Conservation (phyloP, 495 filamentous ascomycete genomes). For the Aspergillus wentii region DNA sequence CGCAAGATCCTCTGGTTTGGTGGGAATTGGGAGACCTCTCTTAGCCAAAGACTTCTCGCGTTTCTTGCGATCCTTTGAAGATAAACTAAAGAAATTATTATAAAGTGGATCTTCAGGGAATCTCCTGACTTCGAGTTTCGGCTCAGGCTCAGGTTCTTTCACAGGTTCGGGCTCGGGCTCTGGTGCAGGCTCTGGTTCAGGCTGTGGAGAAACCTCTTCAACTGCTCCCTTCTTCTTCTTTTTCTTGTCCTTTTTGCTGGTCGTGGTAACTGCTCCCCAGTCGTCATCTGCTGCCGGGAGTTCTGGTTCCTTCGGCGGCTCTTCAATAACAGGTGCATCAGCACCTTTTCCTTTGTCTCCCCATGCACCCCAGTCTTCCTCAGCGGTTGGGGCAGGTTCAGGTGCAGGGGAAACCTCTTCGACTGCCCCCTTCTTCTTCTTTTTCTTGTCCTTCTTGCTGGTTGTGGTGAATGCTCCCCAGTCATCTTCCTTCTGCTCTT, state of each 20-base stretch:
- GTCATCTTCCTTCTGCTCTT: slow-evolving; percentile 16
- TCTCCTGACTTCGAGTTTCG: slow-evolving; percentile 6
- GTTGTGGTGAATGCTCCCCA: slow-evolving; percentile 10
- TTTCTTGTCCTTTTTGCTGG: slow-evolving; percentile 20
- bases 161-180: slow-evolving; percentile 3
- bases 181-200: slow-evolving; percentile 4
- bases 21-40: slow-evolving; percentile 34
- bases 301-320: slow-evolving; percentile 5
- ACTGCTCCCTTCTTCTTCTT: slow-evolving; percentile 14
- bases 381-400: neutral
- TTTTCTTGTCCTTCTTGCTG: slow-evolving; percentile 25
- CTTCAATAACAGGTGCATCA: neutral
- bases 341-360: neutral
- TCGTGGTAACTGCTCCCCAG: slow-evolving; percentile 1
- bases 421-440: slow-evolving; percentile 19
- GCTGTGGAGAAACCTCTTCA: too few species aligned
- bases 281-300: neutral
- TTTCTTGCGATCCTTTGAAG: slow-evolving; percentile 36
- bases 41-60: slow-evolving; percentile 30
- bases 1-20: too few species aligned
- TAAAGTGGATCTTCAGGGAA: slow-evolving; percentile 34
- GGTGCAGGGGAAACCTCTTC: slow-evolving; percentile 6
- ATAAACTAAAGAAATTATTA: slow-evolving; percentile 27
- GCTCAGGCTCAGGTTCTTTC: slow-evolving; percentile 5
- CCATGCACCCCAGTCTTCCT: slow-evolving; percentile 5